Base-by-base conservation (phyloP, 352 stramenopile species). In the Pythium graminicola region DNA sequence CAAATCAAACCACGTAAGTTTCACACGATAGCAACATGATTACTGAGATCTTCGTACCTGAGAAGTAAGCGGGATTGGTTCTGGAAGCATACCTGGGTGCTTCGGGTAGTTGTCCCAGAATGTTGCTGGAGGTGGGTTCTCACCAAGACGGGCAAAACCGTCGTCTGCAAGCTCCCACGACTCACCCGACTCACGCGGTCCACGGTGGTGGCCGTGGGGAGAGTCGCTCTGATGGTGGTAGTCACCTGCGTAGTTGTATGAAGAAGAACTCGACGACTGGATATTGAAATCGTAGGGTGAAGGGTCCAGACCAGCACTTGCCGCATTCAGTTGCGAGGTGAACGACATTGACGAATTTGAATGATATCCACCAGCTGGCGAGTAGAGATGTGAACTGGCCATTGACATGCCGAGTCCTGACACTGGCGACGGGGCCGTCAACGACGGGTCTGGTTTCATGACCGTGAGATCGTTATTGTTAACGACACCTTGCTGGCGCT, bases 41-140 rank as follows among this genome's bases (percentile, higher is more conserved):
- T 7, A 47, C 38, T 33, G 27, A 11, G 35, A 48, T 9, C 5
- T 38, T 16, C 48, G 8, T 62, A 50, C 57, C 42, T 55, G 51
- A 45, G 7, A 11, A 17, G 33, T 9, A 23, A 63, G 38, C 33
- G 67, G 64, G 20, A 75, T 64, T 2, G 67, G 64, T 26, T 76
- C 67, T 8, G 44, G 43, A 17, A 64, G 49, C 42, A 63, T 46
- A 27, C 54, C 50, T 22, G 24, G 44, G 42, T 72, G 64, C 52
- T 74, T 74, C 2, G 66, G 59, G 57, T 73, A 73, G 32, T 62
- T 70, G 48, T 76, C 67, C 67, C 67, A 76, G 40, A 76, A 72
- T 32, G 64, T 57, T 13, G 64, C 57, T 3, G 67, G 67, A 10
- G 67, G 67, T 19, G 67, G 67, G 64, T 76, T 70, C 57, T 76